Conservation (phyloP, 2,329 filamentous ascomycete species). For the Corinectria fuckeliana region DNA sequence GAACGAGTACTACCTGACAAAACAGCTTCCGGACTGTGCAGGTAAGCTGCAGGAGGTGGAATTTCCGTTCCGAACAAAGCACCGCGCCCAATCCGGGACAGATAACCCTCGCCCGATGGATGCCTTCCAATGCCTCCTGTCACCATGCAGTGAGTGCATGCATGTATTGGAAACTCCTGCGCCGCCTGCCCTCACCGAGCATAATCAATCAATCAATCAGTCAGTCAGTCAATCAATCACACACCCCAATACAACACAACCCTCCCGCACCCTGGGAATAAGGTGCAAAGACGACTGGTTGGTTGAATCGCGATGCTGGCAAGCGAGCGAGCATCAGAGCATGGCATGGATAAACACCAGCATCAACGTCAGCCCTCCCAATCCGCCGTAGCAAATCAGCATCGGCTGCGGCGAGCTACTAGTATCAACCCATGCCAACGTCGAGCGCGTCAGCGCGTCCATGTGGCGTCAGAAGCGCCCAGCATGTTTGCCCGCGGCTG, state of each 20-base stretch:
- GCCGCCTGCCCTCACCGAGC: slow-evolving; percentile 2
- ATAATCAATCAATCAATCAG: slow-evolving; percentile 8
- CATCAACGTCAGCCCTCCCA: slow-evolving; percentile 15
- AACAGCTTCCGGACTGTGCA: too few species aligned
- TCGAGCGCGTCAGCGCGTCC: neutral
- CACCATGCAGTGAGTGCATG: neutral
- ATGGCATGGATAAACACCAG: slow-evolving; percentile 6
- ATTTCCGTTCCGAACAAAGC: neutral
- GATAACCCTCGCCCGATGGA: neutral
- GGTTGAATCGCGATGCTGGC: neutral
- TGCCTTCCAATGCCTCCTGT: neutral
- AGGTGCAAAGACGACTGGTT: slow-evolving; percentile 8
- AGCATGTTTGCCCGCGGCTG: slow-evolving; percentile 5
- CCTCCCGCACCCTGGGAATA: slow-evolving; percentile 5
- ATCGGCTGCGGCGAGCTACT: slow-evolving; percentile 6
- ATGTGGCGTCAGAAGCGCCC: slow-evolving; percentile 2
- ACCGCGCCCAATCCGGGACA: neutral
- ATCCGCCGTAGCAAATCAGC: slow-evolving; percentile 3
- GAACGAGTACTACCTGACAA: too few species aligned
- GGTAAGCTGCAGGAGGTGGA: neutral
- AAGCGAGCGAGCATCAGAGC: neutral
- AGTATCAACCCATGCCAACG: neutral
- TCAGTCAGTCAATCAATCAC: neutral
- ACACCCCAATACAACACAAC: slow-evolving; percentile 1
- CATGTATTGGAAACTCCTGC: neutral